Evolutionary conservation across 2,329 filamentous ascomycete genomes (phyloP), one percentile per base, ranked within the genome.

Genomic region (Metarhizium album): DNA sequence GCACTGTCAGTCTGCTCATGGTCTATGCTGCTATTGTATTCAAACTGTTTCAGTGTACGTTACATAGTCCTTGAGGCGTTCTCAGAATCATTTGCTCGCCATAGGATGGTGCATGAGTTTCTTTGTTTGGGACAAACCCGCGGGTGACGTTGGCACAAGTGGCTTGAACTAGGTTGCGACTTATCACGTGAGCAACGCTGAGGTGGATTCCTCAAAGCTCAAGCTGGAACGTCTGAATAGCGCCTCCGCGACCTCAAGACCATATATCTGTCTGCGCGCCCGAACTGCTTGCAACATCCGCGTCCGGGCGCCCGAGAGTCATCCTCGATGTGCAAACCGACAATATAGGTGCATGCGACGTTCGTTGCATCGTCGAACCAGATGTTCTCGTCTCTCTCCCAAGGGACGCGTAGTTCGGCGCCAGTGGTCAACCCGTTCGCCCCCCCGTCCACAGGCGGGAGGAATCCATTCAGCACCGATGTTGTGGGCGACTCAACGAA

Each of bases 341-440:
- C 53, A 55, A 50, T 54, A 52, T 58, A 58, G 65, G 61, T 69
- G 67, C 64, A 60, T 65, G 68, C 67, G 65, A 69, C 67, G 58
- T 55, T 54, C 53, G 66, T 68, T 68, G 68, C 67, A 67, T 66
- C 66, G 64, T 67, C 66, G 58, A 62, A 56, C 59, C 60, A 63
- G 59, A 70, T 70, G 67, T 65, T 66, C 62, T 65, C 67, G 52
- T 56, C 64, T 50, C 63, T 68, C 53, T 60, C 62, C 56, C 63
- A 65, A 57, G 60, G 64, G 58, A 63, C 65, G 63, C 59, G 61
- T 56, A 62, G 59, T 57, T 58, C 62, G 56, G 61, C 66, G 60
- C 59, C 64, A 52, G 62, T 60, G 51, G 58, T 59, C 53, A 70
- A 67, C 54, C 66, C 65, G 20, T 70, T 70, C 60, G 66, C 65